These are phyloP conservation scores for Pseudozyma sp. DNA, from an alignment of 1,284 basidiomycete species.

Conservation along the genomic window DNA sequence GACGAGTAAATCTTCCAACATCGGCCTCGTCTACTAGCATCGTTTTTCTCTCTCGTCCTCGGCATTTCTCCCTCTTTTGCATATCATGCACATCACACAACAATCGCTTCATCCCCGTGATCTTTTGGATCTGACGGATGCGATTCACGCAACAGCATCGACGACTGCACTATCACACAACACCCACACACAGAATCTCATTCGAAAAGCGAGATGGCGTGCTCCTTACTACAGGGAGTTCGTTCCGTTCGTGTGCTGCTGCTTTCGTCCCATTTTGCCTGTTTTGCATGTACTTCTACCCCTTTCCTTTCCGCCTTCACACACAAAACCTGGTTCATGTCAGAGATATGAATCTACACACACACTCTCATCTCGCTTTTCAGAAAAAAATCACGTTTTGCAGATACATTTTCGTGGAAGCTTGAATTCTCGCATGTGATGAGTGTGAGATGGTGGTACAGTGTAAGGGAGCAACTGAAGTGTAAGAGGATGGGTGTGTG, in stretches of 20 bases:
- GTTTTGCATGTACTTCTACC: conserved; percentile 48
- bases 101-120: neutral
- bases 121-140: neutral
- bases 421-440: no score
- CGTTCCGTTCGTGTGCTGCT: neutral
- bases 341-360: conserved; percentile 7
- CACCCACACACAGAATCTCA: conserved; percentile 13
- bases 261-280: neutral
- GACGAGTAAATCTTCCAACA: conserved; percentile 57
- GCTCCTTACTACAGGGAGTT: neutral
- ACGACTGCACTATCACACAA: neutral
- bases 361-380: conserved; percentile 39
- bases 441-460: no score
- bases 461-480: no score
- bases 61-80: conserved; percentile 8
- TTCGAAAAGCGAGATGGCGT: conserved; percentile 48
- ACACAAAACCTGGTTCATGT: conserved; percentile 12
- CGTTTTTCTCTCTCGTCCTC: conserved; percentile 11
- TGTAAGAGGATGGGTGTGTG: no score
- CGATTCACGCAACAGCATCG: conserved; percentile 17
- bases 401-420: no score
- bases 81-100: conserved; percentile 1
- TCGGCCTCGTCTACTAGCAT: conserved; percentile 15
- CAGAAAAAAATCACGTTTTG: conserved; percentile 15
- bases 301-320: neutral